These are phyloP conservation scores for Candida sphagnicola DNA, from an alignment of 805 yeast species.

Conservation along the genomic window DNA sequence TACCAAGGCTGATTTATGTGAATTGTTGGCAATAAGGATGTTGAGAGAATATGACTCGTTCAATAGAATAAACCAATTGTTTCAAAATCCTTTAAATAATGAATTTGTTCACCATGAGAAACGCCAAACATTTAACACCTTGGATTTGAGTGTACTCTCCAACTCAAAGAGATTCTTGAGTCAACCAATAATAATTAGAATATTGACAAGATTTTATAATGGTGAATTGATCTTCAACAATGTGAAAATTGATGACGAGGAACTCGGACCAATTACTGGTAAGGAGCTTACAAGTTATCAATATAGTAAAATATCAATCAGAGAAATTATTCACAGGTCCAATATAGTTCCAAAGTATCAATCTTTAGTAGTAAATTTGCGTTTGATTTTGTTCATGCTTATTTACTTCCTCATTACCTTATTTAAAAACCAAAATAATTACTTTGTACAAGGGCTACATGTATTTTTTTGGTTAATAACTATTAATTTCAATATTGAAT, in stretches of 20 bases:
- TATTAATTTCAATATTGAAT: conserved; percentile 46
- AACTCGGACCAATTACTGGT: conserved; percentile 13
- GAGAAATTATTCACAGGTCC: conserved; percentile 26
- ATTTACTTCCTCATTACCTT: conserved; percentile 28
- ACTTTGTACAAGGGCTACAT: conserved; percentile 19
- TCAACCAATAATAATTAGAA: conserved; percentile 47
- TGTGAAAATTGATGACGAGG: conserved; percentile 8
- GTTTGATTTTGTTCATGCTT: conserved; percentile 25
- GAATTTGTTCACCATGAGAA: conserved; percentile 10
- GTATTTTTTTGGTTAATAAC: conserved; percentile 41
- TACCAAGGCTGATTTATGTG: conserved; percentile 51
- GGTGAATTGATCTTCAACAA: conserved; percentile 41
- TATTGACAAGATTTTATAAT: conserved; percentile 47
- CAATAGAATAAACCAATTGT: conserved; percentile 43
- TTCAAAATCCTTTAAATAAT: conserved; percentile 43
- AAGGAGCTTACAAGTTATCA: conserved; percentile 26
- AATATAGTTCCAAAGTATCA: conserved; percentile 39
- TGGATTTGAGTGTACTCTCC: conserved; percentile 50
- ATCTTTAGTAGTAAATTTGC: conserved; percentile 35
- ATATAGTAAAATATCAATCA: conserved; percentile 28
- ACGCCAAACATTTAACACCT: conserved; percentile 31
- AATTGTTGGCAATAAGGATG: conserved; percentile 47
- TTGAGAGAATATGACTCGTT: conserved; percentile 41
- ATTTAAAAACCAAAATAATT: conserved; percentile 8
- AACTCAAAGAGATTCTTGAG: conserved; percentile 49